Evolutionary conservation across 768 basidiomycete species (phyloP), one percentile per base, ranked within the genome.

Genomic region (Megacollybia marginata): DNA sequence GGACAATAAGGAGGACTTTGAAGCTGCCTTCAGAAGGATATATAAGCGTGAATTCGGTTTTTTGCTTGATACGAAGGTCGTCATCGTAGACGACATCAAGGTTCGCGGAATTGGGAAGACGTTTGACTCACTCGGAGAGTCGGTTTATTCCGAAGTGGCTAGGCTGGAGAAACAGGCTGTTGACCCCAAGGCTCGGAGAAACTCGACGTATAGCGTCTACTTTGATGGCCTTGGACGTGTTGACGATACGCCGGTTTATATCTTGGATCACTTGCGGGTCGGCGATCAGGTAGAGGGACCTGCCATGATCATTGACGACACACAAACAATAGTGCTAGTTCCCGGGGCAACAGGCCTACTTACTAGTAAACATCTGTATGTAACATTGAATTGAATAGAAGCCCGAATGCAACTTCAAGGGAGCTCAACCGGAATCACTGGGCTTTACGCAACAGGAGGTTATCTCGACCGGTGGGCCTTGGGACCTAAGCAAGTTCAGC

Each of bases 41-140:
- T 93, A 96, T 70, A 89, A 82, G 68, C 65, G 82, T 19, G 90
- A 93, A 64, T 95, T 96, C 59, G 94, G 94, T 9, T 96, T 98
- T 71, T 67, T 94, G 54, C 71, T 97, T 28, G 88, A 93, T 54
- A 82, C 78, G 36, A 92, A 91, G 70, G 69, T 72, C 31, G 74
- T 96, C 57, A 81, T 91, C 49, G 88, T 96, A 9, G 94, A 96
- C 62, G 94, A 95, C 67, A 70, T 96, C 70, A 92, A 93, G 75
- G 88, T 92, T 7, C 88, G 89, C 44, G 92, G 91, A 4, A 86
- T 91, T 36, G 92, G 94, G 43, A 92, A 92, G 69, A 92, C 91
- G 5, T 90, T 88, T 62, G 87, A 92, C 61, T 72, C 74, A 9
- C 76, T 92, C 3, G 89, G 89, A 0, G 74, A 82, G 52, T 86